Percentiles rank a stretch among this genome's conserved stretches.
These are phyloP conservation scores for Lecanosticta acicola DNA, from an alignment of 2,329 filamentous ascomycete species.

Conservation along the genomic window DNA sequence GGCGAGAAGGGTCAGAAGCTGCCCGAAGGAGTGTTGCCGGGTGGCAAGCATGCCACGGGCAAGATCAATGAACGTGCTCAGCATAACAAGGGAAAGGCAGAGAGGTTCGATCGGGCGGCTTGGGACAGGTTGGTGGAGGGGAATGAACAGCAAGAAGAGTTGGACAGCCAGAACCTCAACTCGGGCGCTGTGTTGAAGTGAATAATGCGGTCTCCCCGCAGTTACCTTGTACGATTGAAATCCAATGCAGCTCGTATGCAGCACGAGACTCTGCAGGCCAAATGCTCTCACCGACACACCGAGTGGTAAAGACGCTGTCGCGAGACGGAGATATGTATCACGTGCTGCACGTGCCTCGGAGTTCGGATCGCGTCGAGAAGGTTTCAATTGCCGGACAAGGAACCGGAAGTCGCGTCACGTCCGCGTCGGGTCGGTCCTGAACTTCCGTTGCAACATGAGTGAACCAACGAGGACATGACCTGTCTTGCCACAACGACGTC, in stretches of 20 bases:
- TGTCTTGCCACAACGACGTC: too few species aligned
- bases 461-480: too few species aligned
- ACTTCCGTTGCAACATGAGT: not conserved
- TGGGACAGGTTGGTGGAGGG: slow-evolving; percentile 24
- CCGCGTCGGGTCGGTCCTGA: not conserved
- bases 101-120: slow-evolving; percentile 26
- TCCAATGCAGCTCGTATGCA: too few species aligned
- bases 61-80: slow-evolving; percentile 27
- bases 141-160: slow-evolving; percentile 22
- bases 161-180: slow-evolving; percentile 16
- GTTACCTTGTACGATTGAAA: not conserved
- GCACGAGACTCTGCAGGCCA: too few species aligned
- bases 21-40: slow-evolving; percentile 29
- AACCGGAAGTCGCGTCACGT: not conserved
- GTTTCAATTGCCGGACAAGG: slow-evolving; percentile 1
- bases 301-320: too few species aligned
- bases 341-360: slow-evolving; percentile 7
- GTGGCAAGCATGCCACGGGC: slow-evolving; percentile 28
- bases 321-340: too few species aligned
- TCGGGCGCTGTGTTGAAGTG: slow-evolving; percentile 17
- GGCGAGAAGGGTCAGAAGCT: slow-evolving; percentile 32
- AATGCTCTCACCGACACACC: too few species aligned
- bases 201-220: not conserved
- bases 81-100: slow-evolving; percentile 26
- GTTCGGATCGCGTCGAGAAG: slow-evolving; percentile 2